These are phyloP conservation scores for Lactuca saligna DNA, from an alignment of 129 eudicot species.

Conservation along the genomic window DNA sequence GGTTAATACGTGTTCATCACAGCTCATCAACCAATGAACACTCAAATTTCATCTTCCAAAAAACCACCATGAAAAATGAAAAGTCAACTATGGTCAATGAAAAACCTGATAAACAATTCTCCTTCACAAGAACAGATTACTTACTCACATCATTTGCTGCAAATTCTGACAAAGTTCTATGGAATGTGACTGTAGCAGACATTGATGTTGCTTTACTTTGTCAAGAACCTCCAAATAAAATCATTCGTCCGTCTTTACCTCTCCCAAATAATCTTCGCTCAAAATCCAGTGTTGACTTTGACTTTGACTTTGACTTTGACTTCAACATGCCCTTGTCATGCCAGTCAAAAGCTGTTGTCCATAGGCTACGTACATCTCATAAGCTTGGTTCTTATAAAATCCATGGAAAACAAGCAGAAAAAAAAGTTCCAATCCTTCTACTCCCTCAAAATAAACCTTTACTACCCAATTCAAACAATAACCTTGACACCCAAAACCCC, in stretches of 20 bases:
- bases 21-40: constrained; percentile 29
- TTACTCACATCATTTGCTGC: constrained; percentile 54
- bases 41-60: constrained; percentile 8
- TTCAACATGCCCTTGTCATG: constrained; percentile 72
- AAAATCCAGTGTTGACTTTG: constrained; percentile 38
- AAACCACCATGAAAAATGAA: constrained; percentile 31
- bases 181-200: constrained; percentile 82
- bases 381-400: constrained; percentile 33
- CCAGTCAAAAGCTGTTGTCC: constrained; percentile 58
- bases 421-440: constrained; percentile 40
- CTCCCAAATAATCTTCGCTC: constrained; percentile 33
- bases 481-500: constrained; percentile 16
- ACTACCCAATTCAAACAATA: constrained; percentile 33
- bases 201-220: constrained; percentile 75
- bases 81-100: constrained; percentile 19
- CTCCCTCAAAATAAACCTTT: constrained; percentile 36
- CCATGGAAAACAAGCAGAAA: constrained; percentile 36
- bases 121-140: constrained; percentile 85
- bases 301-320: constrained; percentile 6
- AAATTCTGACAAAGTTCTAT: constrained; percentile 55
- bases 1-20: constrained; percentile 45
- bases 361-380: constrained; percentile 51
- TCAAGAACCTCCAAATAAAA: constrained; percentile 51
- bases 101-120: constrained; percentile 50
- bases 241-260: constrained; percentile 28